These are phyloP conservation scores for Colletotrichum euphorbiae DNA, from an alignment of 2,329 filamentous ascomycete genomes.

Conservation along the genomic window DNA sequence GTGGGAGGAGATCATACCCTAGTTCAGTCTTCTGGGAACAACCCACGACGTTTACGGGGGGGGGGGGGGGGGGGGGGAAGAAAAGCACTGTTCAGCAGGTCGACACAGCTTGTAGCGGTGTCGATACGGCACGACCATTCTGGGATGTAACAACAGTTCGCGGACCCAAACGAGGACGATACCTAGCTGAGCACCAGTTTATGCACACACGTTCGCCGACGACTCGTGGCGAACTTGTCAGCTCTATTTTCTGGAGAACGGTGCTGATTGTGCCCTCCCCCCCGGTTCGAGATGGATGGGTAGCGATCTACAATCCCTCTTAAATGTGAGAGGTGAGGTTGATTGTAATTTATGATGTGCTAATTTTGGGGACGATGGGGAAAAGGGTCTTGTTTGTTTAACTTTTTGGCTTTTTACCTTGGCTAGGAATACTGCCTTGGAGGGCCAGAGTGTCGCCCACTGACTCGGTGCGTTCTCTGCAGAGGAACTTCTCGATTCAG, in stretches of 20 bases:
- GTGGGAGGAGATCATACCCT: too few relatives aligned
- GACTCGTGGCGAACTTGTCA: not conserved
- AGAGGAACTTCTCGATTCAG: not conserved
- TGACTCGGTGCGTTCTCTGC: too few relatives aligned
- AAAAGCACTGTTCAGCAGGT: not conserved
- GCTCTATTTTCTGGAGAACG: constrained; percentile 22
- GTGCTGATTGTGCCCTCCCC: not conserved
- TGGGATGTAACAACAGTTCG: not conserved
- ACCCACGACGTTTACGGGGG: not conserved
- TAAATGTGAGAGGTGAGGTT: constrained; percentile 12
- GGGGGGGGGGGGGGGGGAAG: not conserved
- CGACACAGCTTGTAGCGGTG: not conserved
- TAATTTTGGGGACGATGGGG: constrained; percentile 13
- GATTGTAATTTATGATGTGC: not conserved
- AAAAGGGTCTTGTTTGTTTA: not conserved
- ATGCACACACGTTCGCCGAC: not conserved
- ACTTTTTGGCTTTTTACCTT: too few relatives aligned
- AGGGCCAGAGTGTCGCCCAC: too few relatives aligned
- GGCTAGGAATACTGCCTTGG: too few relatives aligned
- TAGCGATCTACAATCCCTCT: not conserved
- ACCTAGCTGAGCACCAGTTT: not conserved
- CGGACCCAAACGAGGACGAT: too few relatives aligned
- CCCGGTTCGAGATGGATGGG: constrained; percentile 16
- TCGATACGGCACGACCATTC: not conserved
- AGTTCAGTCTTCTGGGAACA: not conserved